phyloP scores from a whole-genome alignment of 805 yeast species.

The Metschnikowia kunwiensis region DNA sequence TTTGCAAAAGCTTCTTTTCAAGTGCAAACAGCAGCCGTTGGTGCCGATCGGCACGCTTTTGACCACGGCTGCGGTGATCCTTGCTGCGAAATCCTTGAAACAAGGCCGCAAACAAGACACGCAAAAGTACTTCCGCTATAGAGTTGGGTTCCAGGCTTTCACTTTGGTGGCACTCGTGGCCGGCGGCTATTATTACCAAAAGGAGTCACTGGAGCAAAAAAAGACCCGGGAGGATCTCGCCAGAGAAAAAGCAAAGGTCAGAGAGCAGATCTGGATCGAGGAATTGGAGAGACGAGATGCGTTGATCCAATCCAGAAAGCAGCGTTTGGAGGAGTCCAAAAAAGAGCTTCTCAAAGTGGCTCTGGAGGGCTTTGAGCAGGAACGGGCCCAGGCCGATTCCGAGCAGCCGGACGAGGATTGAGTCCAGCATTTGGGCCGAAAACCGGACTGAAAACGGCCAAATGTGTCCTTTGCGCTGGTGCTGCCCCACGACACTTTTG shows the following conservation, averaged over 20 bases:
- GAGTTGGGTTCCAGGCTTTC: slow-evolving; percentile 82
- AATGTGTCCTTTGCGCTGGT: too few relatives aligned
- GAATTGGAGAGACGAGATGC: slow-evolving; percentile 84
- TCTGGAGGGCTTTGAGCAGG: slow-evolving; percentile 30
- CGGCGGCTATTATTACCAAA: slow-evolving; percentile 71
- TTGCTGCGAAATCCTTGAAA: slow-evolving; percentile 75
- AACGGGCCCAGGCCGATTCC: slow-evolving; percentile 7
- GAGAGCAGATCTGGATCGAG: slow-evolving; percentile 87
- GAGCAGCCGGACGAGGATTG: too few relatives aligned
- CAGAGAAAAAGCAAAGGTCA: slow-evolving; percentile 73
- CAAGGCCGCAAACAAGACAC: slow-evolving; percentile 72
- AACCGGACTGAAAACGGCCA: too few relatives aligned
- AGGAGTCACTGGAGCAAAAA: slow-evolving; percentile 41
- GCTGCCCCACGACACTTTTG: background rate
- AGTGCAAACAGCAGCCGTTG: slow-evolving; percentile 81
- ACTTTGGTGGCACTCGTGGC: slow-evolving; percentile 79
- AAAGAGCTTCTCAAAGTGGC: slow-evolving; percentile 38
- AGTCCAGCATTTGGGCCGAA: too few relatives aligned
- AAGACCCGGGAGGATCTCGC: slow-evolving; percentile 56
- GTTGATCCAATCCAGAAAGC: slow-evolving; percentile 63
- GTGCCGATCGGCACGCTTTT: slow-evolving; percentile 81
- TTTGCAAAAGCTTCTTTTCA: slow-evolving; percentile 53
- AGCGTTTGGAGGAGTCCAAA: slow-evolving; percentile 58
- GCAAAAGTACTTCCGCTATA: slow-evolving; percentile 83
- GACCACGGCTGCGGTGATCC: slow-evolving; percentile 74